A percentile compares a stretch with the other conserved stretches of the same genome.
Conservation (phyloP, 1,139 yeast species). For the Candida frijolesensis region DNA sequence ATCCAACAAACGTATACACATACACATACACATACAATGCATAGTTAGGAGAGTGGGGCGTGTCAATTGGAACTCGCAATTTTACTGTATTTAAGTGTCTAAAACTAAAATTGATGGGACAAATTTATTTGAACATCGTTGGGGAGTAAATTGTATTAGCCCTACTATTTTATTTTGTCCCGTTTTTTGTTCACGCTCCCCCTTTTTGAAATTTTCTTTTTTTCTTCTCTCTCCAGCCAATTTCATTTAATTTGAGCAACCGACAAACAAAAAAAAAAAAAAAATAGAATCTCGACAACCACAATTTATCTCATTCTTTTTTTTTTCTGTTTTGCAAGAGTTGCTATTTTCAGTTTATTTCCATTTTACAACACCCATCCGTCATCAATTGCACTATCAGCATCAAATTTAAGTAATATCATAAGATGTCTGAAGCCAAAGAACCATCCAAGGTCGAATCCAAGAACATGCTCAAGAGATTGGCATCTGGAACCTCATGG, state of each 20-base stretch:
- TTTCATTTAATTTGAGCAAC: not conserved
- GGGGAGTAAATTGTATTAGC: no score
- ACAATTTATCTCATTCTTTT: not conserved
- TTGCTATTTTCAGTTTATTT: not conserved
- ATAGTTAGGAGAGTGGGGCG: no score
- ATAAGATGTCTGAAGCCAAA: constrained; percentile 18
- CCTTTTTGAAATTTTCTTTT: not conserved
- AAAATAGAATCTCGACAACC: constrained; percentile 1
- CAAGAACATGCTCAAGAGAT: constrained; percentile 37
- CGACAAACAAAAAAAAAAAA: not conserved
- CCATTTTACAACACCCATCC: not conserved
- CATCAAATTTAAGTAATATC: not conserved
- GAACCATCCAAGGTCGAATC: constrained; percentile 14
- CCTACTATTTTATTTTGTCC: no score
- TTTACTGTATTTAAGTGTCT: no score
- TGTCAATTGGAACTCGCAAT: no score
- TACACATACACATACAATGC: no score
- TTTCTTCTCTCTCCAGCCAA: not conserved
- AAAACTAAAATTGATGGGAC: no score
- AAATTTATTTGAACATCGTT: no score
- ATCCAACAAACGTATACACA: no score
- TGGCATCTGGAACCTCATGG: constrained; percentile 46
- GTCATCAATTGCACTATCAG: constrained; percentile 1
- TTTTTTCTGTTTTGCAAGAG: not conserved
- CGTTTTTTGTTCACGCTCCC: constrained; percentile 20